A percentile compares a stretch with the other conserved stretches of the same genome.
Conservation (phyloP, 2,329 filamentous ascomycete species). For the Teratosphaeria nubilosa region DNA sequence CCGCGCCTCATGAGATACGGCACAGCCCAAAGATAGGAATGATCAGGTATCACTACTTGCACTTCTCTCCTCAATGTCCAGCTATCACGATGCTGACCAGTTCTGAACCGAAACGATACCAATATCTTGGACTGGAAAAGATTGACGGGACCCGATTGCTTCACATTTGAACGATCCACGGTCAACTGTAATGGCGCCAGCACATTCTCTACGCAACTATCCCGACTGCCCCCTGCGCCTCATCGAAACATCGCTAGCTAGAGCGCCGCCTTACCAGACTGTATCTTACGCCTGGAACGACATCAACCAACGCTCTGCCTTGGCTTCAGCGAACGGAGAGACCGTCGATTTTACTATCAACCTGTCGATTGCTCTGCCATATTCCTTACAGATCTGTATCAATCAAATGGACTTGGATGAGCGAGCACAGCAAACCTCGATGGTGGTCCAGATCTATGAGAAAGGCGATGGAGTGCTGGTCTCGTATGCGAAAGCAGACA, state of each 20-base stretch:
- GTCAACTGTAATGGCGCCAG: neutral
- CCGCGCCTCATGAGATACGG: neutral
- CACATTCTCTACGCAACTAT: neutral
- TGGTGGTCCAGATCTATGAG: constrained; percentile 7
- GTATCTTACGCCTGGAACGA: neutral
- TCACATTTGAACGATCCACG: neutral
- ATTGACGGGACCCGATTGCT: neutral
- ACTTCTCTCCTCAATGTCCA: neutral
- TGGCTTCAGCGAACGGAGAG: neutral
- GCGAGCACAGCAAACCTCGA: constrained; percentile 3
- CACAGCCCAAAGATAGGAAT: neutral
- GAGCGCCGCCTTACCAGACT: neutral
- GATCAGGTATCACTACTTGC: neutral
- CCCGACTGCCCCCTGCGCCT: neutral
- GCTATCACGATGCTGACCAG: neutral
- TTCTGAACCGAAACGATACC: neutral
- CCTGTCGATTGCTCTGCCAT: neutral
- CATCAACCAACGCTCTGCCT: no score
- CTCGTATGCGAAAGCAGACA: constrained; percentile 4
- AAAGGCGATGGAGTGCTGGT: constrained; percentile 2
- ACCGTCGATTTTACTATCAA: neutral
- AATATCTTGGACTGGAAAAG: neutral
- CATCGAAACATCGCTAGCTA: neutral
- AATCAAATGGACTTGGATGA: constrained; percentile 6
- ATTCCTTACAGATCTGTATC: constrained; percentile 5